These are phyloP conservation scores for Vickermania ingenoplastis DNA, from an alignment of 208 protist genomes.

Conservation along the genomic window DNA sequence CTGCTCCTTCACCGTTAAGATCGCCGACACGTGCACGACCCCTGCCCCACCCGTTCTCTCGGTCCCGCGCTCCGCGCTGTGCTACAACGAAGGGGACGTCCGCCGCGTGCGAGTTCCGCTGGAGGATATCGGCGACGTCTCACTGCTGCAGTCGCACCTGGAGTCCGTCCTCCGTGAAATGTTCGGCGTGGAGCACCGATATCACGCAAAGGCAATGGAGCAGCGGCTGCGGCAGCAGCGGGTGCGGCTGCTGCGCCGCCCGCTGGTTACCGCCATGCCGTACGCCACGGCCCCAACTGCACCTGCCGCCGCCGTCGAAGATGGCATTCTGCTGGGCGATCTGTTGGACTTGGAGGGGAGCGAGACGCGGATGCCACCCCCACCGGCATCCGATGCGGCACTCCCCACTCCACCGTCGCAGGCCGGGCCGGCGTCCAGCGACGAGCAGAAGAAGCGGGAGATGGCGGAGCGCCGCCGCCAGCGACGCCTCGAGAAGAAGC, in stretches of 20 bases:
- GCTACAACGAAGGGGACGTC: constrained; percentile 47
- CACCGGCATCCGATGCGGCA: background rate
- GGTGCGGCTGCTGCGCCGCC: constrained; percentile 7
- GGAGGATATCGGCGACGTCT: constrained; percentile 31
- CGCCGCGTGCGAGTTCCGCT: constrained; percentile 33
- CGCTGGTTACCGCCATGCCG: too few relatives aligned
- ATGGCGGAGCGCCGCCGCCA: background rate
- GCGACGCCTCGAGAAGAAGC: background rate
- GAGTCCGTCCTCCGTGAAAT: constrained; percentile 61
- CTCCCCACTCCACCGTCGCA: background rate
- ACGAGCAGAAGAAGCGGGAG: background rate
- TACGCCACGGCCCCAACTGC: background rate
- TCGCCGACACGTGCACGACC: too few relatives aligned
- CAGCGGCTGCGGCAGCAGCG: constrained; percentile 16
- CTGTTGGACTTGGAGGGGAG: background rate
- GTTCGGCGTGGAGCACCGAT: constrained; percentile 66
- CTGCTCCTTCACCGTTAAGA: constrained; percentile 33
- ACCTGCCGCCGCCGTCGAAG: background rate
- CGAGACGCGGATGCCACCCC: background rate
- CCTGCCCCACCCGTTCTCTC: background rate
- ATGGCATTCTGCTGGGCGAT: background rate
- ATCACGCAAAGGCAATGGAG: constrained; percentile 11
- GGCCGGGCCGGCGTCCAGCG: background rate
- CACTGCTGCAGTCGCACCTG: constrained; percentile 67
- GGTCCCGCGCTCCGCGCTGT: constrained; percentile 7